Percentiles rank a stretch among this genome's conserved stretches.
Evolutionary conservation across 202 grass and related monocot genomes (phyloP).

Genomic region (Panicum hallii): DNA sequence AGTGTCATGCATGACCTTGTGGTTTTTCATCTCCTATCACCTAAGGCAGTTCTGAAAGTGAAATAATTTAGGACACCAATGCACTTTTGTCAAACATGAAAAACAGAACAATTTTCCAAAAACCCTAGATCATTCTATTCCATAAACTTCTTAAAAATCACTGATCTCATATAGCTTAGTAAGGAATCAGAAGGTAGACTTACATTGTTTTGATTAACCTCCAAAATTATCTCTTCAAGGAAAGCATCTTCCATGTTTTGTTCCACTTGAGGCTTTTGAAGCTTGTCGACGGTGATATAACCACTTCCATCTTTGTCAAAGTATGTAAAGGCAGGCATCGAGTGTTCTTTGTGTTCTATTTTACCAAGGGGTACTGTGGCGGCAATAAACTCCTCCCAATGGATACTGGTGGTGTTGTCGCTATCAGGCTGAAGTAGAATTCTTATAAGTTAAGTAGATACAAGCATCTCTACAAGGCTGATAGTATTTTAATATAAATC

Average conservation of each 20-base stretch:
- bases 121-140: conserved; percentile 1
- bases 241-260: conserved; percentile 43
- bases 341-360: conserved; percentile 50
- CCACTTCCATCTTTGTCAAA: conserved; percentile 65
- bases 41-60: neutral
- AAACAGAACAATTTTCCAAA: neutral
- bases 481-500: conserved; percentile 13
- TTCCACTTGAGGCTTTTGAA: conserved; percentile 52
- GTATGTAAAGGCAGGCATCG: conserved; percentile 51
- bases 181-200: conserved; percentile 17
- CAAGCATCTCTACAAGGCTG: neutral
- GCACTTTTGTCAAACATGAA: neutral
- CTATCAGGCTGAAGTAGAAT: conserved; percentile 43
- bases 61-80: conserved; percentile 8
- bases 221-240: conserved; percentile 52
- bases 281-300: conserved; percentile 54
- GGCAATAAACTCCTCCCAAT: conserved; percentile 62
- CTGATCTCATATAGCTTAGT: neutral
- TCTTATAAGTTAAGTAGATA: neutral
- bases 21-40: neutral
- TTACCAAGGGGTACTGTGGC: conserved; percentile 50
- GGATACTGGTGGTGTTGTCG: conserved; percentile 36
- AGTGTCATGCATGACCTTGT: neutral
- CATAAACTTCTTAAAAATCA: neutral
- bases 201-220: conserved; percentile 54